Evolutionary conservation across 169 alveolate species (phyloP).

Genomic region (Plasmodium knowlesi): DNA sequence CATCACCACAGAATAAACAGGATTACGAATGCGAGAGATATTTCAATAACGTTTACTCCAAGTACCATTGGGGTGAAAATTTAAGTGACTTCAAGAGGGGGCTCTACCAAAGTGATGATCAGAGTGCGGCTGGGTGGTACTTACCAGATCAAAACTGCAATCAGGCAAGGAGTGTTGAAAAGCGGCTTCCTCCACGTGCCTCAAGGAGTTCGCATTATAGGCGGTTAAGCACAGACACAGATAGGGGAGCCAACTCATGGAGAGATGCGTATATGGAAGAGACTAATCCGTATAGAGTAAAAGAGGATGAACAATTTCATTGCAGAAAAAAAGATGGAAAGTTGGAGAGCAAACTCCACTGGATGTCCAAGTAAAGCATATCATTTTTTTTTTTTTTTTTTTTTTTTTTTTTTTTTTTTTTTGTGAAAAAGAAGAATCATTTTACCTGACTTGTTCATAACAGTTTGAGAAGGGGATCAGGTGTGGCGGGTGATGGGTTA

Average conservation of each 20-base stretch:
- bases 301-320: not conserved
- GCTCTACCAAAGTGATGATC: not conserved
- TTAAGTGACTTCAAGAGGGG: not conserved
- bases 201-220: not conserved
- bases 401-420: not conserved
- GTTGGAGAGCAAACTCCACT: not conserved
- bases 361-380: not conserved
- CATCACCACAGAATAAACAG: not conserved
- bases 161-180: not conserved
- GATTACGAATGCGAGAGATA: slow-evolving; percentile 11
- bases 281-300: not conserved
- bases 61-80: slow-evolving; percentile 26
- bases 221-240: not conserved
- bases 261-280: not conserved
- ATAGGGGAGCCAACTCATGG: not conserved
- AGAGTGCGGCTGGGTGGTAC: not conserved
- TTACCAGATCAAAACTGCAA: not conserved
- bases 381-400: not conserved
- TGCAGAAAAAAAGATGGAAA: not conserved
- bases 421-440: not conserved
- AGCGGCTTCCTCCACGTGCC: not conserved
- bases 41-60: slow-evolving; percentile 24
- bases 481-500: not conserved
- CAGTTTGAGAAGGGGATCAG: slow-evolving; percentile 33
- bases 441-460: slow-evolving; percentile 42